A percentile compares a stretch with the other conserved stretches of the same genome.
Evolutionary conservation across 805 yeast genomes (phyloP).

Genomic region (Suhomyces canberraensis): DNA sequence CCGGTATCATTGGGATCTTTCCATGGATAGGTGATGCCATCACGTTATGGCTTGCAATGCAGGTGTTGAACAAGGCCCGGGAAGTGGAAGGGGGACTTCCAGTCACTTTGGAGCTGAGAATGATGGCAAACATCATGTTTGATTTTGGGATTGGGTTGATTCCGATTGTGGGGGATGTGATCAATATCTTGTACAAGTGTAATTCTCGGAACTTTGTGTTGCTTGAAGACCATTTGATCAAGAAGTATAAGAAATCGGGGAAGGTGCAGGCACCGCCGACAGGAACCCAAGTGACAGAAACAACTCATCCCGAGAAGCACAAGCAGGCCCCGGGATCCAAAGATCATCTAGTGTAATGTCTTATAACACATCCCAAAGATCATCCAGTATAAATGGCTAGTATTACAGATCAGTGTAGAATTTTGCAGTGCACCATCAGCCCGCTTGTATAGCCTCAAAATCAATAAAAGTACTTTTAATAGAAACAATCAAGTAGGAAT

Average conservation of each 20-base stretch:
- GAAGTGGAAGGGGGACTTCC: slow-evolving; percentile 40
- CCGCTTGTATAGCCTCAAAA: no score
- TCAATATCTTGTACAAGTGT: slow-evolving; percentile 22
- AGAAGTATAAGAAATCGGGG: slow-evolving; percentile 20
- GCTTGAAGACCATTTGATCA: slow-evolving; percentile 35
- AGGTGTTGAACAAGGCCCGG: slow-evolving; percentile 29
- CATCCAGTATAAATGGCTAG: no score
- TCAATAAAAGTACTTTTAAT: no score
- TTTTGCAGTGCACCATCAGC: no score
- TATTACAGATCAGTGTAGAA: no score
- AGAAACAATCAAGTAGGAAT: no score
- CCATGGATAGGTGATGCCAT: slow-evolving; percentile 42
- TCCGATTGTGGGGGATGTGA: slow-evolving; percentile 22
- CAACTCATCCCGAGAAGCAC: no score
- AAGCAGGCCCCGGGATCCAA: neutral
- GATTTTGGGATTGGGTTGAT: slow-evolving; percentile 40
- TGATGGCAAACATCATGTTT: slow-evolving; percentile 38
- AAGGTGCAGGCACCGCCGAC: neutral
- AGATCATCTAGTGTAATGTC: neutral
- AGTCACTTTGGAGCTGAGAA: slow-evolving; percentile 21
- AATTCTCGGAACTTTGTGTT: slow-evolving; percentile 23
- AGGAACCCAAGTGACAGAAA: neutral
- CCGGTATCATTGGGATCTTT: slow-evolving; percentile 38
- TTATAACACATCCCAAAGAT: no score
- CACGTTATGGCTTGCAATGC: slow-evolving; percentile 27